Base-by-base conservation (phyloP, 805 yeast genomes). In the Yarrowia sp. region DNA sequence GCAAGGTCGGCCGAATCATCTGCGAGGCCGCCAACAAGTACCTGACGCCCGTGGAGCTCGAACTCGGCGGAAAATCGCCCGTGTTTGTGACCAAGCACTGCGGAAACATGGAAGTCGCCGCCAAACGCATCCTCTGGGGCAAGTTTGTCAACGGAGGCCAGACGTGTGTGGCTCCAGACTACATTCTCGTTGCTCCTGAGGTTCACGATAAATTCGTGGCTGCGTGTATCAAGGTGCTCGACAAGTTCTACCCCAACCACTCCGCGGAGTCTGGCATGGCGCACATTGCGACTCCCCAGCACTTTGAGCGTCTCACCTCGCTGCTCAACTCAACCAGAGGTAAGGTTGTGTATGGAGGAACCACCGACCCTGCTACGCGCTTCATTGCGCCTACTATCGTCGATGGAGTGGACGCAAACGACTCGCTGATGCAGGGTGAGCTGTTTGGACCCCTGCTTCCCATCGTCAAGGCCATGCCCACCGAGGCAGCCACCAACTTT, bases 21-120 rank as follows among this genome's bases (percentile, higher is more conserved):
- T 86, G 93, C 19, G 76, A 78, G 63, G 87, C 88, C 44, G 97
- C 97, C 0, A 94, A 93, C 14, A 84, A 88, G 73, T 81, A 82
- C 21, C 77, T 92, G 67, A 90, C 96, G 0, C 97, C 97, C 0
- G 81, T 81, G 12, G 74, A 87, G 12, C 78, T 92, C 64, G 98
- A 92, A 73, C 77, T 92, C 44, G 97, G 98, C 60, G 98, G 98
- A 5, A 93, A 93, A 72, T 86, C 93, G 7, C 98, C 98, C 0
- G 88, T 83, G 1, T 80, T 91, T 67, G 60, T 55, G 14, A 55
- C 47, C 25, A 38, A 36, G 10, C 35, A 36, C 47, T 55, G 60
- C 36, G 12, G 19, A 10, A 14, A 55, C 36, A n/a, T 55, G 3
- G 47, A 55, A 13, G 3, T 68, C 8, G 78, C 81, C 3, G 78